Evolutionary conservation across 305 asterid species (phyloP).

Genomic region (Salvia sclarea): DNA sequence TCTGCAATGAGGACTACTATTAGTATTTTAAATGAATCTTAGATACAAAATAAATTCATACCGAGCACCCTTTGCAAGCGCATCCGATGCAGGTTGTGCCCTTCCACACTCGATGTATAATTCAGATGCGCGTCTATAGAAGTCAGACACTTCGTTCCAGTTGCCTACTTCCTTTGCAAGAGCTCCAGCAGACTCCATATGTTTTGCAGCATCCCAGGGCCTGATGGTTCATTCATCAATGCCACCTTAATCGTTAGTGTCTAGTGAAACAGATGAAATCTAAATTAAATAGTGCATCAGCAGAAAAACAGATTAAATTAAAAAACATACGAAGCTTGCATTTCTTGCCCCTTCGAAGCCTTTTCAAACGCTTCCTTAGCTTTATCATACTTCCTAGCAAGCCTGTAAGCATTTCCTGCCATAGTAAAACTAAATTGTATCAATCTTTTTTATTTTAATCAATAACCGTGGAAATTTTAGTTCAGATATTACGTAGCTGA

Average conservation of each 20-base stretch:
- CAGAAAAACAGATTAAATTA: background rate
- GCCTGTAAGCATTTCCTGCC: slow-evolving; percentile 72
- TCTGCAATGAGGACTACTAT: background rate
- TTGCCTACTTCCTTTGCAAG: slow-evolving; percentile 75
- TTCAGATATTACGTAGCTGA: slow-evolving; percentile 7
- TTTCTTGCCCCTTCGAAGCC: slow-evolving; percentile 97
- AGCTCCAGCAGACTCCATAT: slow-evolving; percentile 92
- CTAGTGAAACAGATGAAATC: background rate
- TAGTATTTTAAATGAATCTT: background rate
- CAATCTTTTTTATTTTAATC: background rate
- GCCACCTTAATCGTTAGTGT: slow-evolving; percentile 16
- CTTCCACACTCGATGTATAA: slow-evolving; percentile 87
- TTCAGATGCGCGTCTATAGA: slow-evolving; percentile 82
- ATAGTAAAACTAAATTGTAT: slow-evolving; percentile 23
- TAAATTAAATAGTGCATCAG: slow-evolving; percentile 20
- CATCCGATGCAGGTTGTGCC: slow-evolving; percentile 93
- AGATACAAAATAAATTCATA: slow-evolving; percentile 35
- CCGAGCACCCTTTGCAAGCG: slow-evolving; percentile 98
- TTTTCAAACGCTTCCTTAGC: slow-evolving; percentile 91
- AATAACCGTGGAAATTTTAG: background rate
- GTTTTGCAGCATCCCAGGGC: slow-evolving; percentile 99
- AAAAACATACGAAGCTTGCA: slow-evolving; percentile 81
- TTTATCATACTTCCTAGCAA: slow-evolving; percentile 65
- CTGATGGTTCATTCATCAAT: slow-evolving; percentile 59
- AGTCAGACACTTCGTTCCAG: slow-evolving; percentile 89